Evolutionary conservation across 441 rosid species (phyloP).

Genomic region (Erodium chrysanthum): DNA sequence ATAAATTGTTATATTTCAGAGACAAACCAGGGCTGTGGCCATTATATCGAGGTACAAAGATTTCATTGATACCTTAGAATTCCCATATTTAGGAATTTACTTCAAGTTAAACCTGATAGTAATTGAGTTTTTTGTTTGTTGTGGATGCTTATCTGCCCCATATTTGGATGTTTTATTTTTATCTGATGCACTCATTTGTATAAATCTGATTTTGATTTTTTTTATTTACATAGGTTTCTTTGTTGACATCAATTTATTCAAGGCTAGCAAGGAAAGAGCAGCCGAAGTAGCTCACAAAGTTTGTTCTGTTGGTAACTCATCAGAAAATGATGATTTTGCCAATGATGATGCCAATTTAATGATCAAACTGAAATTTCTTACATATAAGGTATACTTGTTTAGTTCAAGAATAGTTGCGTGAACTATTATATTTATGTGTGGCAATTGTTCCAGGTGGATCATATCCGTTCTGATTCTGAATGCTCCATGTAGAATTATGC

Average conservation of each 20-base stretch:
- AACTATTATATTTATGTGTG: background rate
- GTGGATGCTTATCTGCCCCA: background rate
- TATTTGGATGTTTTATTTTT: too few species aligned
- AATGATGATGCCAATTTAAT: slow-evolving; percentile 86
- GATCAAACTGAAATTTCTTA: slow-evolving; percentile 88
- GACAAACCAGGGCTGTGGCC: slow-evolving; percentile 81
- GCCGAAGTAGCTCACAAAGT: slow-evolving; percentile 34
- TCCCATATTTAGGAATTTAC: background rate
- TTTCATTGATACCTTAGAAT: background rate
- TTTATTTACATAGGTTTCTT: slow-evolving; percentile 57
- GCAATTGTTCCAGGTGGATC: background rate
- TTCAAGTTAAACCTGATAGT: background rate
- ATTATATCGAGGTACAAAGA: slow-evolving; percentile 77
- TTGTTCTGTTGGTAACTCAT: slow-evolving; percentile 30
- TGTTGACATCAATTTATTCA: slow-evolving; percentile 78
- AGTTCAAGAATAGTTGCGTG: background rate
- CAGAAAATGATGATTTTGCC: slow-evolving; percentile 47
- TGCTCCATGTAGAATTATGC: background rate
- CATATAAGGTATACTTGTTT: slow-evolving; percentile 53
- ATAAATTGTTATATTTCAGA: slow-evolving; percentile 37
- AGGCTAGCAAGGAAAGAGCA: slow-evolving; percentile 53
- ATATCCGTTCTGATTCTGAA: background rate
- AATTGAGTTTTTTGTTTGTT: background rate
- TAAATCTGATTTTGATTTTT: slow-evolving; percentile 19
- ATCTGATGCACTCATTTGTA: background rate